A percentile compares a stretch with the other conserved stretches of the same genome.
Evolutionary conservation across 2,329 filamentous ascomycete genomes (phyloP).

Genomic region (Annulohypoxylon truncatum): DNA sequence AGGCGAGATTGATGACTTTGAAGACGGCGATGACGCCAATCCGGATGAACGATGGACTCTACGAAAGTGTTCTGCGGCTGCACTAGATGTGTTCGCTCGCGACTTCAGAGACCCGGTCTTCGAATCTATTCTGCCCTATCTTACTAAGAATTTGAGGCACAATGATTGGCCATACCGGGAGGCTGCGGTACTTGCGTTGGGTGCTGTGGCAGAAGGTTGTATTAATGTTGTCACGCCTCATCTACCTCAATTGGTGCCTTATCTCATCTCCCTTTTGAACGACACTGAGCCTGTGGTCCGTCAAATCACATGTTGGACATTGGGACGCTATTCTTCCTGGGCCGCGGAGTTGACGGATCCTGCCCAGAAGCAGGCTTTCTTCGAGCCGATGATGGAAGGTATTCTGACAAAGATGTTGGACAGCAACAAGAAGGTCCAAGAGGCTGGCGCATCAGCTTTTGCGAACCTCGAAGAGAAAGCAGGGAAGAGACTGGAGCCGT

Average conservation of each 20-base stretch:
- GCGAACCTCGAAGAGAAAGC: constrained; percentile 96
- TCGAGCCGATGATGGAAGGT: constrained; percentile 97
- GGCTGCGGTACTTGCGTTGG: constrained; percentile 91
- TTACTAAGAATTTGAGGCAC: constrained; percentile 89
- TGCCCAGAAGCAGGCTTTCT: constrained; percentile 78
- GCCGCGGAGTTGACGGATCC: constrained; percentile 79
- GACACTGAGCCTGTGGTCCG: constrained; percentile 91
- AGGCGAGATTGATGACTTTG: constrained; percentile 82
- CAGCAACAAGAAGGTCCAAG: constrained; percentile 96
- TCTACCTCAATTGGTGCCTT: constrained; percentile 88
- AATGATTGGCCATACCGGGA: constrained; percentile 92
- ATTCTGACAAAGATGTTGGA: constrained; percentile 95
- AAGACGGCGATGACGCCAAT: constrained; percentile 81
- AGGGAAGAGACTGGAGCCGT: constrained; percentile 81
- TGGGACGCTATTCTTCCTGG: constrained; percentile 94
- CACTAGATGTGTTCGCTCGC: constrained; percentile 91
- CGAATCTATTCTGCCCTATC: constrained; percentile 89
- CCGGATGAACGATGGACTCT: constrained; percentile 95
- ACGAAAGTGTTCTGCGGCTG: constrained; percentile 95
- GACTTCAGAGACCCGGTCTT: constrained; percentile 92
- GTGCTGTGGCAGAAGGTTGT: constrained; percentile 94
- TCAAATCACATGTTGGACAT: constrained; percentile 97
- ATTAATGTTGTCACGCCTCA: constrained; percentile 91
- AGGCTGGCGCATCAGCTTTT: constrained; percentile 95
- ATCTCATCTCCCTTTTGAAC: constrained; percentile 85